Evolutionary conservation across 2,329 filamentous ascomycete species (phyloP), one percentile per base, ranked within the genome.

Genomic region (Clonostachys rhizophaga): DNA sequence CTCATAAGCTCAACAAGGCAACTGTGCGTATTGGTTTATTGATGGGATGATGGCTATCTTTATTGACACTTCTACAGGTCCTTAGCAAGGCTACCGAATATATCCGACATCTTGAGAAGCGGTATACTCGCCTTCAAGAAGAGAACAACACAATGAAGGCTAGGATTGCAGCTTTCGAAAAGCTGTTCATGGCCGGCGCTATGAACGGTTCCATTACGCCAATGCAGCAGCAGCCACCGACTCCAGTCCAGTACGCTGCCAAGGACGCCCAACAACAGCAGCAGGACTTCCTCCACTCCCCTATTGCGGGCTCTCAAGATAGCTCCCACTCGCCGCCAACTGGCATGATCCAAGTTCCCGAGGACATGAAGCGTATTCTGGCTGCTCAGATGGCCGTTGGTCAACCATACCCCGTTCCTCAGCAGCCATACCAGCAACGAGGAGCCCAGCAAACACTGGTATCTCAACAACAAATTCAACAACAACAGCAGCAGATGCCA

Each of bases 1-100:
- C 91, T 6, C 91, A 95, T 70, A 97, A 97, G 66, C 74, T 96
- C 30, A 97, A 97, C 73, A 97, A 97, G 67, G 92, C 92, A n/a
- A 96, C 91, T 3, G 90, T 84, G 67, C 39, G 64, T 54, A 30
- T 14, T 44, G 40, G 10, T 37, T 8, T 45, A 7, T 11, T 46
- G 20, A 34, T 40, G 36, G 17, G 24, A 33, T 8, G 14, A 30
- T 30, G 24, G 9, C 9, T 3, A 17, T 17, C 13, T 51, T 54
- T 40, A 53, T 45, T 13, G 33, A 40, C 14, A 34, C 14, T 17
- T 8, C 30, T 42, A n/a, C 52, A 83, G 78, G 79, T 97, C 44
- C 71, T 97, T 40, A 91, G 89, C 54, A 97, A 97, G 66, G 92
- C 92, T 3, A 96, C 92, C 6, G 92, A 97, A 63, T 97, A 97